Conservation (phyloP, 2,329 filamentous ascomycete species). For the Hirsutella minnesotensis region DNA sequence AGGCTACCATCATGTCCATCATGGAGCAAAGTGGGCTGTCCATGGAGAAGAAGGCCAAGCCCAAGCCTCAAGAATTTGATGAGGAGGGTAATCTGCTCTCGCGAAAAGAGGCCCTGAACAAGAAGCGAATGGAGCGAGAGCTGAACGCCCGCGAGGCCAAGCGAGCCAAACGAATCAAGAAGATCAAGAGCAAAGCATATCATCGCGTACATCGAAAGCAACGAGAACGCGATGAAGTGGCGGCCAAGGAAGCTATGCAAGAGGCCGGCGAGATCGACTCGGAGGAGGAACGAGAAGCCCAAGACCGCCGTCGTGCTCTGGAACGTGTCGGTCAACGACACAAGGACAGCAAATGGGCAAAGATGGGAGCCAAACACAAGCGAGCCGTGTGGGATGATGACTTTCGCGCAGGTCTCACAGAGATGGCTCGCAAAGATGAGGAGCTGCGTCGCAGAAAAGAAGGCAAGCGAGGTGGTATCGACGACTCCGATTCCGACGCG, state of each 20-base stretch:
- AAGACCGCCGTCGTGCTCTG: constrained; percentile 65
- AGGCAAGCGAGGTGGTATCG: constrained; percentile 43
- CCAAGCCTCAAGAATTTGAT: constrained; percentile 50
- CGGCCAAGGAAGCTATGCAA: constrained; percentile 37
- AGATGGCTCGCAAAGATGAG: constrained; percentile 73
- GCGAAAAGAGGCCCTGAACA: constrained; percentile 56
- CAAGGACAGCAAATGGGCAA: constrained; percentile 85
- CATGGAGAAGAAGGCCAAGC: constrained; percentile 30
- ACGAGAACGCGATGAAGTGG: constrained; percentile 40
- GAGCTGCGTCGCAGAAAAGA: constrained; percentile 71
- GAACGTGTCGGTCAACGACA: constrained; percentile 80
- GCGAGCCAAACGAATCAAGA: constrained; percentile 85
- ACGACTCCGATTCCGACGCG: constrained; percentile 39
- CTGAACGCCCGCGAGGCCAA: constrained; percentile 81
- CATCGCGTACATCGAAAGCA: constrained; percentile 82
- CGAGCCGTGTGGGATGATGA: constrained; percentile 83
- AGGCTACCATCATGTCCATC: constrained; percentile 76
- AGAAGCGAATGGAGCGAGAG: constrained; percentile 71
- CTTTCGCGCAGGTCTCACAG: constrained; percentile 62
- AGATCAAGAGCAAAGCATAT: constrained; percentile 97
- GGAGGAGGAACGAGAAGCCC: constrained; percentile 50
- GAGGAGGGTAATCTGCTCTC: constrained; percentile 63
- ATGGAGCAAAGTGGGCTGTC: constrained; percentile 78
- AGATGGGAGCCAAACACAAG: constrained; percentile 66
- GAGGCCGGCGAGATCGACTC: constrained; percentile 51